Base-by-base conservation (phyloP, 805 yeast genomes). In the Candida railenensis region DNA sequence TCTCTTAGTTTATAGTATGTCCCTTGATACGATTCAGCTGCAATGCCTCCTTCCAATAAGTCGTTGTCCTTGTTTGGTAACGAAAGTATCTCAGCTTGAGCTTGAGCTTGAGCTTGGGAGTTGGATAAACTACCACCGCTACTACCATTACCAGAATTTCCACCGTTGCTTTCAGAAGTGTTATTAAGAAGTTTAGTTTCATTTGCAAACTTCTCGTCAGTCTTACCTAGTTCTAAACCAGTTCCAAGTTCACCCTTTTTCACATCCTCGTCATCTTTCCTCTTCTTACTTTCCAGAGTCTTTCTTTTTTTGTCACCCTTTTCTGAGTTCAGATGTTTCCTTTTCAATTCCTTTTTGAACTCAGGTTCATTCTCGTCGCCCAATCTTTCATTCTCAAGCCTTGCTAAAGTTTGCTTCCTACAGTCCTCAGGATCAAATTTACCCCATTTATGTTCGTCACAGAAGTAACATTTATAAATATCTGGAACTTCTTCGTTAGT, bases 401-500 rank as follows among this genome's bases (percentile, higher is more conserved):
- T 49, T 15, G 46, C 52, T 20, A 67, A 41, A 2, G 74, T 70
- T 19, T 65, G 60, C 1, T 34, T 41, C 25, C 65, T 54, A 52
- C 75, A 70, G 20, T 36, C 42, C 18, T 59, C 63, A 0, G 77
- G 63, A 51, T 78, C 73, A 36, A 81, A 71, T 42, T 66, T 63
- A 3, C 71, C 71, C 72, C 74, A 66, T 46, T 72, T 69, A 20
- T 52, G 47, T 40, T 67, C 61, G 47, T 84, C 85, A 67, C 98
- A 91, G 40, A 74, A 74, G 58, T 87, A 87, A 60, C 98, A 91
- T 22, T 80, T 71, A 60, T 87, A 91, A 47, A 67, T 74, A 44
- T 81, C 81, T 0, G 96, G 96, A 0, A 83, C 95, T 42, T 86
- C 83, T 34, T 80, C 85, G 48, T 79, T 81, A 39, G 83, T 79